Evolutionary conservation across 148 eudicot species (phyloP), one percentile per base, ranked within the genome.

Genomic region (Polygonum maritimum): DNA sequence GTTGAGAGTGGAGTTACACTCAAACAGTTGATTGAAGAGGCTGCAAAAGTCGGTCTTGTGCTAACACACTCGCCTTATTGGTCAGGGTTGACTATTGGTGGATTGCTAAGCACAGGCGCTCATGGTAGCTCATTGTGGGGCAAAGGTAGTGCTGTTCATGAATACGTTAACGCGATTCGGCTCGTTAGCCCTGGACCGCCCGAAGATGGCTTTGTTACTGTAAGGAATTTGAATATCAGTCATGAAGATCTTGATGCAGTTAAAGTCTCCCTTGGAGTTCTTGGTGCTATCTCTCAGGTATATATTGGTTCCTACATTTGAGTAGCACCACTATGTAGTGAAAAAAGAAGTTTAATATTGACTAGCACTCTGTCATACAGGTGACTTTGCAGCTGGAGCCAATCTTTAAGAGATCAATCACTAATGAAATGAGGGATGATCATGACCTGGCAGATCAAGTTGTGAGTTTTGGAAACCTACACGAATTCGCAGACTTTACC

Each of bases 251-350:
- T 82, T 22, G 62, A 76, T 33, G 85, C 82, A 1, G 80, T 72
- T 48, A 82, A 74, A 49, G 85, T 79, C 18, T 79, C 85, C n/a
- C 85, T 82, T 52, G 85, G 85, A 40, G 82, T 79, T 67, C 85
- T 82, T 69, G 84, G 84, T 26, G 81, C 78, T 2, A 82, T 82
- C 33, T 82, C 84, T 35, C 74, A 82, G 84, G 84, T 78, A 77
- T n/a, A 26, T 26, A 26, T 26, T 26, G 31, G 13, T n/a, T 14
- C 26, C 19, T 36, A 5, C 48, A 48, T 2, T 48, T 48, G 10
- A 12, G 49, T 48, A 48, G 49, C 49, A 48, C 49, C 2, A 48
- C 31, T 26, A 26, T 26, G 31, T 26, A 26, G 31, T 26, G 31
- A 26, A 26, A 44, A 44, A 44, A 44, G 11, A 44, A 9, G 9